Conservation (phyloP, 75 land plant genomes). For the Sequoia sempervirens region DNA sequence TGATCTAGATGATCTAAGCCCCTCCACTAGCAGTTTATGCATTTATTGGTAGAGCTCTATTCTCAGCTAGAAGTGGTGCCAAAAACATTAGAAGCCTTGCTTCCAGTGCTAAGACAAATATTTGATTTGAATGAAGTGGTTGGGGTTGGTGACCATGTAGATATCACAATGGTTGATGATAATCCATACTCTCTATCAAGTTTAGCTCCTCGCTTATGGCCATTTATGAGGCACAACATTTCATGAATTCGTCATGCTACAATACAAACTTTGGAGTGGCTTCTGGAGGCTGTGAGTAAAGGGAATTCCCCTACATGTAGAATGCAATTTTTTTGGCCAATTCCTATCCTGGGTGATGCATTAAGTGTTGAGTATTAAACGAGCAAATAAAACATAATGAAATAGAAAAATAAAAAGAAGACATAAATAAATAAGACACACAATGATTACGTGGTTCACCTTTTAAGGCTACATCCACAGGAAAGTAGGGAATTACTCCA, state of each 20-base stretch:
- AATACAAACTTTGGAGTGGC: constrained; percentile 80
- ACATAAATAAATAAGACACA: too few species aligned
- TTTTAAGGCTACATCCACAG: too few species aligned
- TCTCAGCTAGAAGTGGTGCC: constrained; percentile 81
- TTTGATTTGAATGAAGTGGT: constrained; percentile 68
- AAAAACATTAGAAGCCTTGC: constrained; percentile 24
- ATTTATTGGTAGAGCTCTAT: constrained; percentile 89
- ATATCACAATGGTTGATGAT: constrained; percentile 21
- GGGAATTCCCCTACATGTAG: constrained; percentile 23
- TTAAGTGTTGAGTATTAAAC: constrained; percentile 80
- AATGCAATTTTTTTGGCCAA: constrained; percentile 55
- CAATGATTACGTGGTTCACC: too few species aligned
- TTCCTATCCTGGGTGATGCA: constrained; percentile 80
- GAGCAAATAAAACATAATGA: too few species aligned
- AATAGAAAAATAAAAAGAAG: too few species aligned
- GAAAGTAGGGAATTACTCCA: too few species aligned
- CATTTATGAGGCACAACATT: constrained; percentile 96
- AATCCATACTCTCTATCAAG: constrained; percentile 66
- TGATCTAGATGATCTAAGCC: constrained; percentile 96
- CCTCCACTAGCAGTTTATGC: constrained; percentile 99
- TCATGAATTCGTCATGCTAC: constrained; percentile 89
- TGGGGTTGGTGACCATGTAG: constrained; percentile 36
- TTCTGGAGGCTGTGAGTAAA: constrained; percentile 77
- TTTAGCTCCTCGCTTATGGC: constrained; percentile 90
- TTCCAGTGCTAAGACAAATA: constrained; percentile 23